Conservation (phyloP, 306 rosid species). For the Corylus avellana region DNA sequence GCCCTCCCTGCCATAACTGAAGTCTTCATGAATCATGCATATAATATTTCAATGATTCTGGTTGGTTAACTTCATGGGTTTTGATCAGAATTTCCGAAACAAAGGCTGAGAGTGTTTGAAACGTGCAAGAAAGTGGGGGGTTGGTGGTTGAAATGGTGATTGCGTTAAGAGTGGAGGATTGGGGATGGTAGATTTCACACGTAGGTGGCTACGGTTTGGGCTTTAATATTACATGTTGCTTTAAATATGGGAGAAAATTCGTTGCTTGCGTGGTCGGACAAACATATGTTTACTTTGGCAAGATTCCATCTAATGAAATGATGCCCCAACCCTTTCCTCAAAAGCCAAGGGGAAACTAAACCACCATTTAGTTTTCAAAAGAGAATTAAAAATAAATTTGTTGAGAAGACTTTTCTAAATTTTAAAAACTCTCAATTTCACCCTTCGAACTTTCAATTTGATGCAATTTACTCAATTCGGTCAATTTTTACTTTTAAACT, state of each 20-base stretch:
- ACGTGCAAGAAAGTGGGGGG: constrained; percentile 38
- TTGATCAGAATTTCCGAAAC: constrained; percentile 1
- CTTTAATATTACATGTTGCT: constrained; percentile 18
- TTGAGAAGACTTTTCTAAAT: no score
- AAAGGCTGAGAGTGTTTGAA: constrained; percentile 25
- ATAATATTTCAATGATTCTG: neutral
- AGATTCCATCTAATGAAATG: constrained; percentile 17
- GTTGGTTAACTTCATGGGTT: constrained; percentile 8
- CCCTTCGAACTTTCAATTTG: no score
- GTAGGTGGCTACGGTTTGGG: neutral
- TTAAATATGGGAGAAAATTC: constrained; percentile 34
- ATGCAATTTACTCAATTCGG: no score
- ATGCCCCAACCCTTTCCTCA: constrained; percentile 6
- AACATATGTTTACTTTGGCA: neutral
- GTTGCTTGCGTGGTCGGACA: constrained; percentile 48
- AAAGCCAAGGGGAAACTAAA: neutral
- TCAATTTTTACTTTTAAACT: no score
- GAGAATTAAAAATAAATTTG: neutral
- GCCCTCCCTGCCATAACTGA: constrained; percentile 29
- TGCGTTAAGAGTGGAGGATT: constrained; percentile 7
- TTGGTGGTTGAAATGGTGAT: constrained; percentile 24
- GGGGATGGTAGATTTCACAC: neutral
- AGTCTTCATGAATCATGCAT: constrained; percentile 2
- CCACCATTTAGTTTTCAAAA: neutral
- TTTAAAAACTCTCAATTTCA: no score